Base-by-base conservation (phyloP, 2,329 filamentous ascomycete species). In the Penicillium sp. region DNA sequence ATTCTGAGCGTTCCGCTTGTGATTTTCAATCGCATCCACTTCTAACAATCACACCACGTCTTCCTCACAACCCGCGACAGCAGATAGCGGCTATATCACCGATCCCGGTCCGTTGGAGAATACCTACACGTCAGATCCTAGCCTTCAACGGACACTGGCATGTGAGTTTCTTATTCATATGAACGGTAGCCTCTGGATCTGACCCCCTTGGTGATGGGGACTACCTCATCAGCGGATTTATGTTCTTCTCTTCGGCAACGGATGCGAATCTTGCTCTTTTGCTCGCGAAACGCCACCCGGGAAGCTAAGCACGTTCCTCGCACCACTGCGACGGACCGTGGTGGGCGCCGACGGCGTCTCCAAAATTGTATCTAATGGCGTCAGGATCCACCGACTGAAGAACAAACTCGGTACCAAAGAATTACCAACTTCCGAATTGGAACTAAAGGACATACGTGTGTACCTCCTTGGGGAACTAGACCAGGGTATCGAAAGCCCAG, bases 381-480 rank as follows among this genome's bases (percentile, higher is more conserved):
- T 91, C 10, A 59, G 62, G 27, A 89, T 91, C 61, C 84, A 87
- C 56, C 81, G 88, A 0, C 77, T 91, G 17, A 91, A 91, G 75
- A 83, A 84, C 71, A 91, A 91, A 67, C 80, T 89, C 4, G 89
- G 89, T 27, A 91, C 88, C 0, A 84, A 84, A 47, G 80, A 86
- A 0, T 77, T 91, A 0, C 88, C 89, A 0, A 91, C 89, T 0
- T 89, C 88, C 0, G 89, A 92, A 71, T 80, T 92, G 0, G 86
- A 87, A 57, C 78, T 57, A 10, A 54, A 80, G 17, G 80, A 78
- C 19, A 85, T 84, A 79, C 82, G 86, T 2, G 86, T 78, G 4
- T 86, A 86, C 79, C 78, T 91, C 6, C 75, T 93, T 29, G 89
- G 89, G 6, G 75, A 81, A 4, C 81, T 89, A 61, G 88, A 89